Evolutionary conservation across 2,329 filamentous ascomycete species (phyloP), one percentile per base, ranked within the genome.

Genomic region (Juglanconis sp.): DNA sequence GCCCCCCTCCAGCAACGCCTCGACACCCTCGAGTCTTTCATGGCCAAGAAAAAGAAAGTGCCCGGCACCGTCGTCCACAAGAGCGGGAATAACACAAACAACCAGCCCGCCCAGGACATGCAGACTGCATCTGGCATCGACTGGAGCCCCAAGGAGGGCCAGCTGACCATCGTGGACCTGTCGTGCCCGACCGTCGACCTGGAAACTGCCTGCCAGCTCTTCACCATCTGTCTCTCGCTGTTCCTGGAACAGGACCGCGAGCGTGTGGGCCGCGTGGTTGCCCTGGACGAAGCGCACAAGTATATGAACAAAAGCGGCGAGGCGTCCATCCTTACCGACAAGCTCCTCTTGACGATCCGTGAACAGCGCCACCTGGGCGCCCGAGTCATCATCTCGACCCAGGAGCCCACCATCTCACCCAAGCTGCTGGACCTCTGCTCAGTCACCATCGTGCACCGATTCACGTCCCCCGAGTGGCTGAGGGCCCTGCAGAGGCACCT

Each of bases 261-360:
- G 0, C 67, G 79, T 0, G 17, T 24, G 17, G 84, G 87, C 1
- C 80, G 85, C 5, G 77, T 92, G 42, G 73, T 93, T 10, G 88
- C 87, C 0, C 75, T 93, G 0, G 90, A 94, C 63, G 89, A 94
- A 69, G 90, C 90, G 0, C 90, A 94, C 69, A 92, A 92, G 74
- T 91, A 87, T 69, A 85, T 91, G 81, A 82, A 79, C 10, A 75
- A 77, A 1, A 81, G 81, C 0, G 70, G 77, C 0, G 85, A 87
- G 46, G 81, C 83, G 0, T 70, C 74, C 3, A 75, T 74, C 0
- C 78, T 93, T 36, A 92, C 88, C 0, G 78, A 87, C 5, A 77
- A 78, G 0, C 76, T 93, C 0, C 75, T 90, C 0, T 76, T 79
- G 0, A 81, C 83, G 0, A 88, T 93, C 64, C 82, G 89, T 0